phyloP scores from a whole-genome alignment of 1,284 basidiomycete species.

The Waitea zeae region DNA sequence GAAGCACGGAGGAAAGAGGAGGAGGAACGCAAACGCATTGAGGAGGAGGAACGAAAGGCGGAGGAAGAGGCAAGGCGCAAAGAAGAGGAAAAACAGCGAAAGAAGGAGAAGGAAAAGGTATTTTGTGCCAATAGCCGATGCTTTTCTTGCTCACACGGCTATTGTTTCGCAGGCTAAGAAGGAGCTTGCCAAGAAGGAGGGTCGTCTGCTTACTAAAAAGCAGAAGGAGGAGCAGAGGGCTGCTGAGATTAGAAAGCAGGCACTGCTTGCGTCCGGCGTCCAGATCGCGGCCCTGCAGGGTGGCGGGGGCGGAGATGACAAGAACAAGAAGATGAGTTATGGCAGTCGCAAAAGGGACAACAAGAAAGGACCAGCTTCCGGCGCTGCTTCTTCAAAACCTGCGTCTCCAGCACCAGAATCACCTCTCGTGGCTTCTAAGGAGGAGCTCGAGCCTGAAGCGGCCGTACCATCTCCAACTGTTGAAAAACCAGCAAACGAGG shows the following conservation, averaged over 20 bases:
- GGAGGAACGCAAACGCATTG: slow-evolving; percentile 60
- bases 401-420: background rate
- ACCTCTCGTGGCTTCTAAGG: background rate
- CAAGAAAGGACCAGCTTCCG: background rate
- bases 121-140: slow-evolving; percentile 7
- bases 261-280: slow-evolving; percentile 79
- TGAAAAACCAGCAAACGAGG: slow-evolving; percentile 7
- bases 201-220: slow-evolving; percentile 82
- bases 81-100: slow-evolving; percentile 73
- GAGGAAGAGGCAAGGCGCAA: slow-evolving; percentile 64
- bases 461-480: no score
- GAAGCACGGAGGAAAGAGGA: slow-evolving; percentile 52
- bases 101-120: slow-evolving; percentile 87
- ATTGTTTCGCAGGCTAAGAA: slow-evolving; percentile 35
- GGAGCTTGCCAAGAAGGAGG: slow-evolving; percentile 80
- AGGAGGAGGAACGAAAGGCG: slow-evolving; percentile 67
- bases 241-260: slow-evolving; percentile 84
- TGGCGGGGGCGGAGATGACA: slow-evolving; percentile 26
- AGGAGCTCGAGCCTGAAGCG: no score
- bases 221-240: slow-evolving; percentile 90
- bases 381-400: background rate
- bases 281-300: slow-evolving; percentile 78
- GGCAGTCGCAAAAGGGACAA: slow-evolving; percentile 54
- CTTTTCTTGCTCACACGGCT: slow-evolving; percentile 19
- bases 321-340: slow-evolving; percentile 68